Conservation (phyloP, 2,329 filamentous ascomycete species). For the Aspergillus sp. region DNA sequence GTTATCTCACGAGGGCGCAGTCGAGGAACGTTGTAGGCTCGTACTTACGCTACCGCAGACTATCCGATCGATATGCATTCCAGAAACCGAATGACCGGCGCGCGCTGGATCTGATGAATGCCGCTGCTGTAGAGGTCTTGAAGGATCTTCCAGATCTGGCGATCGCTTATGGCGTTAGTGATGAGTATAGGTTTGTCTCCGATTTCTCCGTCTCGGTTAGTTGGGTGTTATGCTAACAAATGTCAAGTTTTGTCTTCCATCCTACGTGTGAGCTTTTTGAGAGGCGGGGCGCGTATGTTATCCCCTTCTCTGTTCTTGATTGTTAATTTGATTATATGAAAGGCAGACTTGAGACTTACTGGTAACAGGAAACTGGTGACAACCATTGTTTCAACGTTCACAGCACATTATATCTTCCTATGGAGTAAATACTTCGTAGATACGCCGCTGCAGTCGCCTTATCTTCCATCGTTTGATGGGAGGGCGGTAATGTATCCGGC, state of each 20-base stretch:
- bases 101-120: slow-evolving; percentile 92
- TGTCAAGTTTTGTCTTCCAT: slow-evolving; percentile 79
- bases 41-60: slow-evolving; percentile 48
- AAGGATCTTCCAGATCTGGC: slow-evolving; percentile 79
- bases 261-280: slow-evolving; percentile 82
- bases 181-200: slow-evolving; percentile 69
- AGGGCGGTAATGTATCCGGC: slow-evolving; percentile 87
- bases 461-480: slow-evolving; percentile 85
- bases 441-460: slow-evolving; percentile 66
- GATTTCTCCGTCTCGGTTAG: not conserved
- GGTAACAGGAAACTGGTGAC: slow-evolving; percentile 78
- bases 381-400: slow-evolving; percentile 90
- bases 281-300: slow-evolving; percentile 68
- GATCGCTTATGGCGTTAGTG: slow-evolving; percentile 89
- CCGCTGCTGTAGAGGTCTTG: slow-evolving; percentile 81
- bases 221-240: not conserved
- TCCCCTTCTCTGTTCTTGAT: not conserved
- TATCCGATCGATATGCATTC: slow-evolving; percentile 80
- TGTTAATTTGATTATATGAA: not conserved
- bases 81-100: slow-evolving; percentile 88
- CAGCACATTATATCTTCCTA: slow-evolving; percentile 79
- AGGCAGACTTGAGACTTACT: too few relatives aligned
- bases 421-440: slow-evolving; percentile 77
- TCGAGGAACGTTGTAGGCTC: too few relatives aligned
- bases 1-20: not conserved